Base-by-base conservation (phyloP, 2,329 filamentous ascomycete genomes). In the Monosporascus ibericus region DNA sequence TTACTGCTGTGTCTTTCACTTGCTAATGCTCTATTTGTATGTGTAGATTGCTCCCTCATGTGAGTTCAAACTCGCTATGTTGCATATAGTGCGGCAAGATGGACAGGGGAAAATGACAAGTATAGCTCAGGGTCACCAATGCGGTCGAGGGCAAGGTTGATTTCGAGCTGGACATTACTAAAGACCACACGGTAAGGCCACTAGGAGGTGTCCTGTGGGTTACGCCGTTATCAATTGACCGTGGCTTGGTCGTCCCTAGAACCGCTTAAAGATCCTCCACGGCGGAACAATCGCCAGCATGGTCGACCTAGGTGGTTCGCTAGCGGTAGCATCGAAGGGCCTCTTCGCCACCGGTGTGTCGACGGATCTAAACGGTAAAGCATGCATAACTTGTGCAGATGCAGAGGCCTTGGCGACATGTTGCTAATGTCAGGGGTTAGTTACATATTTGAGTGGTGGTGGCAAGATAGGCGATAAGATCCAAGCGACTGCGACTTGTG, bases 231-330 rank as follows among this genome's bases (percentile, higher is more conserved):
- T 39, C 48, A 48, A 52, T 47, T 7, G 14, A 24, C 39, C 8
- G 39, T 50, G 34, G 44, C 55, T 14, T 52, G 47, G 38, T 46
- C 18, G 38, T 39, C 15, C 34, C 3, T 22, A 91, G 86, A 92
- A 92, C 64, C 84, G 88, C 1, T 74, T 92, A 0, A 80, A 84
- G 50, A 91, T 86, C 37, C 78, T 92, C 27, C 88, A 92, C 62
- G 88, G 88, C 18, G 88, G 88, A 4, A 89, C 88, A 0, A 84
- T 92, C 27, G 88, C 88, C 3, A 88, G 84, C 65, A 85, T 92
- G 71, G 85, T 86, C 27, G 84, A 86, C 55, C 71, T 86, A 0
- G 82, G 82, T 11, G 83, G 83, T 15, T 86, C 83, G 0, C 72
- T 86, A 3, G 84, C 83, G 9, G 82, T 86, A 3, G 83, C 83